Evolutionary conservation across 805 yeast genomes (phyloP), one percentile per base, ranked within the genome.

Genomic region (Saccharomycopsis fibuligera): DNA sequence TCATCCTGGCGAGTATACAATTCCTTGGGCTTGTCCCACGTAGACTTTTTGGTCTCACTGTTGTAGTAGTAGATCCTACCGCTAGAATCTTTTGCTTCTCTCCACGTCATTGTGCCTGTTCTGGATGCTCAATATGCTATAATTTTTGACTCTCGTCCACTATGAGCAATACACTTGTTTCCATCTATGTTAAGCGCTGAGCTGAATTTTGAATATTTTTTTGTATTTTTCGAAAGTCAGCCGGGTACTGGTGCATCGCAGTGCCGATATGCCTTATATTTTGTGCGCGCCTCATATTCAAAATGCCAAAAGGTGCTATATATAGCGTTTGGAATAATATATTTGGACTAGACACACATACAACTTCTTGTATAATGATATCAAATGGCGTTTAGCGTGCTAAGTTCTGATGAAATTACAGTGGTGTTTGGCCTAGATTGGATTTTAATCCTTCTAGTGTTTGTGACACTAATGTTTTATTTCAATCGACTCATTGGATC

Each of bases 11-110:
- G 57, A 3, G 72, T 64, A 40, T 57, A 62, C 22, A 74, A 58
- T 45, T 73, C 83, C 16, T 64, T 75, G 0, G 96, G 96, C 54
- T 79, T 78, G 23, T 84, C 86, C 96, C 96, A 88, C 44, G 81
- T 78, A 0, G 96, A 79, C 55, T 79, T 78, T 43, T 78, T 75
- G 0, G 91, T 83, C 24, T 61, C 71, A 0, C 75, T 46, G 54
- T 89, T 79, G 62, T 79, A 86, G 64, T 83, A 89, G 65, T 89
- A 90, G 1, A 69, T 67, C 44, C 81, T 70, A 0, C 95, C 93
- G 45, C 78, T 78, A 10, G 75, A 77, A 56, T 83, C 86, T 35
- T 68, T 68, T 10, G 77, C 73, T 51, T 78, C 77, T 58, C 75
- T 78, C 96, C 96, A 89, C 14, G 16, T 39, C 37, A 33, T 33